These are phyloP conservation scores for Penicillium sp. DNA, from an alignment of 2,329 filamentous ascomycete species.

Conservation along the genomic window DNA sequence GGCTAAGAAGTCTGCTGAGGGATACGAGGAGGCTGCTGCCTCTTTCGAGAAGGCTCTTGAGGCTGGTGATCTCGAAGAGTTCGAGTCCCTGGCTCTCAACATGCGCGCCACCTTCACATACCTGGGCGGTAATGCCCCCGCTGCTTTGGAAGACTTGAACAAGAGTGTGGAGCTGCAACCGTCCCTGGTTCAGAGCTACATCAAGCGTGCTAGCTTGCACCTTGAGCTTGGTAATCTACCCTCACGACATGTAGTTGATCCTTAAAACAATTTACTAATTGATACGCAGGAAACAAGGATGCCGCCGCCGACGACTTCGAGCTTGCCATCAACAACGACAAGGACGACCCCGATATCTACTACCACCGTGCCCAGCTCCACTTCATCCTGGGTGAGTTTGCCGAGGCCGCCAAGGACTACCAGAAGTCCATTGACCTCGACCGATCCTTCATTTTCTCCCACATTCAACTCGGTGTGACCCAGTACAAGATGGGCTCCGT, in stretches of 20 bases:
- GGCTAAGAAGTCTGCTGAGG: conserved; percentile 82
- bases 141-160: conserved; percentile 80
- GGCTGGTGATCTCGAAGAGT: conserved; percentile 73
- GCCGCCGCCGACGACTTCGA: conserved; percentile 86
- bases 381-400: conserved; percentile 94
- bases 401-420: conserved; percentile 95
- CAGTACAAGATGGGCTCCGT: conserved; percentile 99
- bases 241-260: background rate
- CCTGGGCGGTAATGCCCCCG: conserved; percentile 80
- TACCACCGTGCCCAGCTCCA: conserved; percentile 98
- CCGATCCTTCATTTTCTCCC: conserved; percentile 95
- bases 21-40: conserved; percentile 82
- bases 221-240: conserved; percentile 75
- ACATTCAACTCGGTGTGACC: conserved; percentile 97
- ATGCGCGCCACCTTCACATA: conserved; percentile 96
- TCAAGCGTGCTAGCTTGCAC: conserved; percentile 98
- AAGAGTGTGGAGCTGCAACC: conserved; percentile 91
- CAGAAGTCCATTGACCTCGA: conserved; percentile 99
- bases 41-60: conserved; percentile 89
- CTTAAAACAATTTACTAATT: background rate
- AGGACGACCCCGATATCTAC: conserved; percentile 92
- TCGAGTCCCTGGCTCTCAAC: conserved; percentile 92
- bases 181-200: conserved; percentile 89
- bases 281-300: conserved; percentile 69
- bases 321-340: conserved; percentile 79